phyloP scores from a whole-genome alignment of 2,329 filamentous ascomycete species.

The Xylaria sp. region DNA sequence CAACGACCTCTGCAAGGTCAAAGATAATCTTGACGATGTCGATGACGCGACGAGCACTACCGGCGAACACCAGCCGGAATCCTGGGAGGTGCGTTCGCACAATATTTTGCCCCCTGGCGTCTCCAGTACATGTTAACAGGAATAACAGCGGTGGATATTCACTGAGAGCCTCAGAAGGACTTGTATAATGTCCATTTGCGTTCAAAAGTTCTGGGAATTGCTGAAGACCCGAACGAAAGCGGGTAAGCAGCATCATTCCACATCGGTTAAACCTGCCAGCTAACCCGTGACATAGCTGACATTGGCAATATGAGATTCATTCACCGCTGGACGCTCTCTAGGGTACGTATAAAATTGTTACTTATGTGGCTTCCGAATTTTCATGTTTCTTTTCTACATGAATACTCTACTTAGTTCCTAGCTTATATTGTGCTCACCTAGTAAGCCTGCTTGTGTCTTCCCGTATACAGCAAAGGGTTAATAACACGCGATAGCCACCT shows the following conservation, averaged over 20 bases:
- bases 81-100: slow-evolving; percentile 54
- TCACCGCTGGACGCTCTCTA: slow-evolving; percentile 54
- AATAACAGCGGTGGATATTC: slow-evolving; percentile 54
- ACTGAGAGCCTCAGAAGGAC: slow-evolving; percentile 57
- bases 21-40: slow-evolving; percentile 51
- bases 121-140: not conserved
- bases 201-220: slow-evolving; percentile 51
- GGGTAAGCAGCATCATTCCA: slow-evolving; percentile 21
- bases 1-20: slow-evolving; percentile 50
- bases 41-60: slow-evolving; percentile 42
- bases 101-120: not conserved
- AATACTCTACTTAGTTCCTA: not conserved
- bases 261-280: not conserved
- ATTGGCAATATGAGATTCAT: slow-evolving; percentile 37
- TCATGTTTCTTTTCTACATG: not conserved
- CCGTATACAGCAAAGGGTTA: not conserved
- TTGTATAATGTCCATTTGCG: slow-evolving; percentile 49
- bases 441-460: not conserved
- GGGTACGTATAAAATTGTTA: slow-evolving; percentile 7
- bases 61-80: slow-evolving; percentile 52
- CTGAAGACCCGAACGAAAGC: slow-evolving; percentile 46
- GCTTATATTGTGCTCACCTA: slow-evolving; percentile 1
- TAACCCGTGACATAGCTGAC: slow-evolving; percentile 30
- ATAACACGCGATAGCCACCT: slow-evolving; percentile 48
- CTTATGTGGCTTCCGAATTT: not conserved